A percentile compares a stretch with the other conserved stretches of the same genome.
These are phyloP conservation scores for carrot (Daucus carota) DNA, from an alignment of 129 eudicot genomes.

Conservation along the genomic window DNA sequence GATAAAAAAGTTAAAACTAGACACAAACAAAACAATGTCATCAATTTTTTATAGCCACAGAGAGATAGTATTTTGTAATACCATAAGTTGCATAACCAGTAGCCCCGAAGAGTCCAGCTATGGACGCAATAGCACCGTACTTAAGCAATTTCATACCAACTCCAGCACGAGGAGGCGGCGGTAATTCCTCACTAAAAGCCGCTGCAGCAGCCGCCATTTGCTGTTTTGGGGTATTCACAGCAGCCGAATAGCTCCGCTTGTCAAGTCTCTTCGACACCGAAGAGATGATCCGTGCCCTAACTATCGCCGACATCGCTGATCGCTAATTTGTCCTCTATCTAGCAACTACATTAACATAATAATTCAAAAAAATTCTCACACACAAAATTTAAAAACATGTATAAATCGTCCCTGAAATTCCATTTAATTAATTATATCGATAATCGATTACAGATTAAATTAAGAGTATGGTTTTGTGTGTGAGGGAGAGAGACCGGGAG, in stretches of 20 bases:
- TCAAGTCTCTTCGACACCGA: conserved; percentile 20
- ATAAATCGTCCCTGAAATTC: no score
- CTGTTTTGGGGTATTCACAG: conserved; percentile 41
- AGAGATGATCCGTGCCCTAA: conserved; percentile 36
- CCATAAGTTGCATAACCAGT: conserved; percentile 81
- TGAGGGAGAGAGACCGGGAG: no score
- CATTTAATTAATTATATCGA: no score
- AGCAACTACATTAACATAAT: background rate
- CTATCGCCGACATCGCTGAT: conserved; percentile 15
- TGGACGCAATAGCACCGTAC: conserved; percentile 46
- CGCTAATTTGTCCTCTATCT: background rate
- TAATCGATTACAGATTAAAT: no score
- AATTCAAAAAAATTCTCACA: background rate
- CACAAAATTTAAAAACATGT: background rate
- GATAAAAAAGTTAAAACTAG: no score
- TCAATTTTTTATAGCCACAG: background rate
- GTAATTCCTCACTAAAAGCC: conserved; percentile 16
- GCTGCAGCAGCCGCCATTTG: conserved; percentile 23
- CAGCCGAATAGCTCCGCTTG: conserved; percentile 21
- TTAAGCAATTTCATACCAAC: conserved; percentile 32
- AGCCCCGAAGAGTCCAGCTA: conserved; percentile 56
- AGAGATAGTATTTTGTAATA: conserved; percentile 2
- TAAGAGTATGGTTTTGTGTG: no score
- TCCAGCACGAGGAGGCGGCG: conserved; percentile 14
- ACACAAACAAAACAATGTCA: background rate